Base-by-base conservation (phyloP, 352 stramenopile genomes). In the Globisporangium spiculum region DNA sequence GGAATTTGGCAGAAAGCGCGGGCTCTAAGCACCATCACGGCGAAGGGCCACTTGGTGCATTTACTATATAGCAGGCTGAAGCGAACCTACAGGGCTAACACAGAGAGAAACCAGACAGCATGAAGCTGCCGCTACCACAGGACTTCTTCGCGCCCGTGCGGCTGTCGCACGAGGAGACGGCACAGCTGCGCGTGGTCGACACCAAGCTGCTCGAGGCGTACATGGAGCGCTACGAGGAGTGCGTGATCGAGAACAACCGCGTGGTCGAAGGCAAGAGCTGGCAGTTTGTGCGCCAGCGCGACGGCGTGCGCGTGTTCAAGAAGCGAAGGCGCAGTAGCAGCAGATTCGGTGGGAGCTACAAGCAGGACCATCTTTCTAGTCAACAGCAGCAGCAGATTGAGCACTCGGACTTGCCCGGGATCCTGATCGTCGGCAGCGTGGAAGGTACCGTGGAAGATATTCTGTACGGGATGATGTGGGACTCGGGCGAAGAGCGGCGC, bases 121-220 rank as follows among this genome's bases (percentile, higher is more conserved):
- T 86, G 78, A 75, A 76, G 59, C 68, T 86, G 48, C 76, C 78
- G 65, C 72, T 86, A 59, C 78, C 78, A 22, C 16, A 3, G 5
- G 78, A 84, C 61, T 86, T 86, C 68, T 86, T 86, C 67, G 75
- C 74, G 22, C 78, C 78, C 30, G 76, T 91, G 67, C 70, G 75
- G 34, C 76, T 91, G 24, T 78, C 74, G 12, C 9, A 66, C 10
- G 50, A 66, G 0, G 79, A 91, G 70, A 48, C 58, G 1, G 72
- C 69, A 38, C 74, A 90, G 70, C 70, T 90, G 22, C 70, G 77
- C 36, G 65, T 75, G 10, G 75, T 89, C 32, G 75, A 89, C 67
- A 58, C 65, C 63, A 79, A 72, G 57, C 68, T 90, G 34, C 74
- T 90, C 30, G 71, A 78, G 38, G 62, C 75, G 41, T 88, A 92